Percentiles rank a stretch among this genome's conserved stretches.
Conservation (phyloP, 228 moss, liverwort and hornwort species). For the Sphagnum magellanicum region DNA sequence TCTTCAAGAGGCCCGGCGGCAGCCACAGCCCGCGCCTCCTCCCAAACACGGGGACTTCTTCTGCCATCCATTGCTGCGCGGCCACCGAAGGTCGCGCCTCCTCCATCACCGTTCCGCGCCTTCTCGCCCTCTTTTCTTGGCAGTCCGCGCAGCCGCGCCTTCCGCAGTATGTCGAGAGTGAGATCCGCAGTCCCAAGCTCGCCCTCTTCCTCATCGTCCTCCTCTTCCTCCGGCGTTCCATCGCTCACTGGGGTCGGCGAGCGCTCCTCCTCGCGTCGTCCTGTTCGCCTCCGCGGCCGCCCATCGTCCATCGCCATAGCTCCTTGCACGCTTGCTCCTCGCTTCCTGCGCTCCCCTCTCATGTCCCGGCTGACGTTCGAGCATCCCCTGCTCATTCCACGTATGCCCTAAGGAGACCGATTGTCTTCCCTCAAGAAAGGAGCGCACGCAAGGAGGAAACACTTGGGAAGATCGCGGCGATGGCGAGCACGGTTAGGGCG, state of each 20-base stretch:
- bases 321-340: not conserved
- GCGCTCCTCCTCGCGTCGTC: too few relatives aligned
- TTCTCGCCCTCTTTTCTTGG: not conserved
- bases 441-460: too few relatives aligned
- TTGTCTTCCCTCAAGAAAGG: not conserved
- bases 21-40: slow-evolving; percentile 2
- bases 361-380: too few relatives aligned
- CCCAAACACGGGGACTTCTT: slow-evolving; percentile 2
- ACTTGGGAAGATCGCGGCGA: not conserved
- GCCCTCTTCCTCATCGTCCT: slow-evolving; percentile 19
- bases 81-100: slow-evolving; percentile 1
- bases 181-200: slow-evolving; percentile 28
- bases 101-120: slow-evolving; percentile 1
- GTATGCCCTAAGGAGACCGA: too few relatives aligned
- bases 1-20: slow-evolving; percentile 12
- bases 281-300: not conserved
- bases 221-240: not conserved
- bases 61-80: not conserved
- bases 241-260: slow-evolving; percentile 1
- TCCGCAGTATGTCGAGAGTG: slow-evolving; percentile 31
- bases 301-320: not conserved
- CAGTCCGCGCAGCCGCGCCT: slow-evolving; percentile 18
- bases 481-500: slow-evolving; percentile 5
- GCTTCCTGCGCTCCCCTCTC: too few relatives aligned
- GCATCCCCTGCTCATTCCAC: too few relatives aligned